Percentiles rank a stretch among this genome's conserved stretches.
These are phyloP conservation scores for Epichloe glyceriae DNA, from an alignment of 2,329 filamentous ascomycete genomes.

Conservation along the genomic window DNA sequence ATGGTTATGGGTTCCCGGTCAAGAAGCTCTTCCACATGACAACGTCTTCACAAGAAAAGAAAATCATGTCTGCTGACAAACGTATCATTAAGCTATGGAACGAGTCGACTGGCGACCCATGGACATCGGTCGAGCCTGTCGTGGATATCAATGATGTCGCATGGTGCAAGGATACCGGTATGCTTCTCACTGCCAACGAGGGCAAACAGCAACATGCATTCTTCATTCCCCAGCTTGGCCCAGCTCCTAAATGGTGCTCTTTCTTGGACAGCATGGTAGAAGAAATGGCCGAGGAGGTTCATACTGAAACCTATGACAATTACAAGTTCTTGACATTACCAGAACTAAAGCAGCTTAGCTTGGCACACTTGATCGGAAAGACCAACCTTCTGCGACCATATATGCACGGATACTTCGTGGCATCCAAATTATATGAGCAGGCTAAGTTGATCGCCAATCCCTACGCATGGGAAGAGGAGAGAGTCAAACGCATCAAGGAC, in stretches of 20 bases:
- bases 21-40: conserved; percentile 68
- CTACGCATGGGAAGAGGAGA: conserved; percentile 85
- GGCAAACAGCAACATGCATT: conserved; percentile 91
- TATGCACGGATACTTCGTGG: conserved; percentile 99
- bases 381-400: conserved; percentile 85
- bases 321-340: conserved; percentile 93
- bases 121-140: conserved; percentile 89
- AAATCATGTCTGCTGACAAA: conserved; percentile 86
- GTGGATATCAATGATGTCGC: conserved; percentile 93
- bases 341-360: conserved; percentile 71
- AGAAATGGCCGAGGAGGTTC: conserved; percentile 83
- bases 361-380: conserved; percentile 81
- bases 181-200: conserved; percentile 94
- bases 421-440: conserved; percentile 89
- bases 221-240: conserved; percentile 85
- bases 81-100: conserved; percentile 97
- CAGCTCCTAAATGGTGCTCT: conserved; percentile 87
- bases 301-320: conserved; percentile 86
- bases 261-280: conserved; percentile 97
- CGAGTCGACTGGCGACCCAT: conserved; percentile 65
- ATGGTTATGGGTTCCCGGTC: conserved; percentile 88
- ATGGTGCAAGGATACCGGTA: conserved; percentile 83
- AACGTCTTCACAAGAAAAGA: conserved; percentile 63
- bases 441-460: conserved; percentile 87
- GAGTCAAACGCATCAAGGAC: conserved; percentile 79